Base-by-base conservation (phyloP, 345 rosid species). In the Anacardium occidentale region DNA sequence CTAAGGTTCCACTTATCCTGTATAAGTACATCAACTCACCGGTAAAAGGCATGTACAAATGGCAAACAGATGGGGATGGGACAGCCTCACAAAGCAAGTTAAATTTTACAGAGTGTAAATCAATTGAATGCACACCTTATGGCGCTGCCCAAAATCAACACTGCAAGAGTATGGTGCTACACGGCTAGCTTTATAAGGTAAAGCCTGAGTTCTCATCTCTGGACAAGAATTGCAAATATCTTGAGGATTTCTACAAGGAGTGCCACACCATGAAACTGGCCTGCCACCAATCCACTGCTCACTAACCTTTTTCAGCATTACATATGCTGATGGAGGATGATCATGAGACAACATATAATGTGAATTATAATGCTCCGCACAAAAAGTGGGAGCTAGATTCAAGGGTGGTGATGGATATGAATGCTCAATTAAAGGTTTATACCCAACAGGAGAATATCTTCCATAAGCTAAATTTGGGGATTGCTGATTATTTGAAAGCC, bases 351-450 rank as follows among this genome's bases (percentile, higher is more conserved):
- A 77, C 55, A 81, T 78, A 78, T 83, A 85, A 75, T 87, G 87
- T 53, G 95, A 87, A 62, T 90, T 87, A 66, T 79, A 88, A 73
- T 85, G 90, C 82, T 89, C 92, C 79, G 85, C 77, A 74, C 91
- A 82, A 68, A 90, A 60, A 34, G 87, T 86, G 63, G 50, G 87
- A 68, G 83, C 70, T 21, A 82, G 71, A 76, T 76, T 77, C 88
- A 89, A 84, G 68, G 74, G 69, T 64, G 83, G 85, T 42, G 85
- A 71, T 72, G 82, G 78, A 75, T 78, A 83, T 26, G 87, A 75
- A 52, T 82, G 90, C 45, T 88, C 81, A 14, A 53, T 37, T 64
- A 58, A 73, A 73, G 85, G 89, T 71, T 73, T 73, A 76, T 80
- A 66, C 68, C 74, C 73, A 14, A 29, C 56, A n/a, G 79, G 76